phyloP scores from a whole-genome alignment of 202 grass and related monocot genomes.

The Setaria italica region DNA sequence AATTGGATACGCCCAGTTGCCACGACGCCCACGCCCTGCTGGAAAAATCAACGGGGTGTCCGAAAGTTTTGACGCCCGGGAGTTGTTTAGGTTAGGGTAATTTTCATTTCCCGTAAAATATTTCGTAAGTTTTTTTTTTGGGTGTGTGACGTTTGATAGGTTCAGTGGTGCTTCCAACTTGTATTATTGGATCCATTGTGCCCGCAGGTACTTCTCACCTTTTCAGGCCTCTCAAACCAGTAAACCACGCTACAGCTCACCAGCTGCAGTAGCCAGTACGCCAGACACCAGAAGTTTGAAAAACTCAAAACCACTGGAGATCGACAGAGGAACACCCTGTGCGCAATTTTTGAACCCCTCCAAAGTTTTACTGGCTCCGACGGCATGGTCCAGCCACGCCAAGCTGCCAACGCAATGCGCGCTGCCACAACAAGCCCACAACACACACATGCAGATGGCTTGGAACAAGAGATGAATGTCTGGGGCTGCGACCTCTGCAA shows the following conservation, averaged over 20 bases:
- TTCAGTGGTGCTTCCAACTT: background rate
- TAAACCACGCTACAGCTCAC: background rate
- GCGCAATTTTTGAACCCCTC: background rate
- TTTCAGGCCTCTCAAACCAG: background rate
- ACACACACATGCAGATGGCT: background rate
- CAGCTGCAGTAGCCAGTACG: background rate
- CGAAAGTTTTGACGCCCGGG: background rate
- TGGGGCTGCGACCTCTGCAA: conserved; percentile 20
- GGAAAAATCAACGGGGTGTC: background rate
- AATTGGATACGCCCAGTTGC: conserved; percentile 4
- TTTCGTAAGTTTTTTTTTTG: background rate
- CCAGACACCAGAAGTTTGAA: background rate
- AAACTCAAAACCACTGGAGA: background rate
- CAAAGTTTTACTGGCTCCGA: background rate
- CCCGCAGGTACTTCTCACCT: background rate
- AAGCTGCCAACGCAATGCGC: background rate
- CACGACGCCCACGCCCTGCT: too few species aligned
- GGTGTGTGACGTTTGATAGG: background rate
- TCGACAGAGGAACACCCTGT: background rate
- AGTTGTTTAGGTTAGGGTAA: background rate
- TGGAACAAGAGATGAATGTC: conserved; percentile 37
- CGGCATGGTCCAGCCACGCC: background rate
- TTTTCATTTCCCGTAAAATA: background rate
- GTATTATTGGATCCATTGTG: background rate
- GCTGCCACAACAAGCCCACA: background rate